Base-by-base conservation (phyloP, 495 filamentous ascomycete genomes). In the Saxophila tyrrhenica region DNA sequence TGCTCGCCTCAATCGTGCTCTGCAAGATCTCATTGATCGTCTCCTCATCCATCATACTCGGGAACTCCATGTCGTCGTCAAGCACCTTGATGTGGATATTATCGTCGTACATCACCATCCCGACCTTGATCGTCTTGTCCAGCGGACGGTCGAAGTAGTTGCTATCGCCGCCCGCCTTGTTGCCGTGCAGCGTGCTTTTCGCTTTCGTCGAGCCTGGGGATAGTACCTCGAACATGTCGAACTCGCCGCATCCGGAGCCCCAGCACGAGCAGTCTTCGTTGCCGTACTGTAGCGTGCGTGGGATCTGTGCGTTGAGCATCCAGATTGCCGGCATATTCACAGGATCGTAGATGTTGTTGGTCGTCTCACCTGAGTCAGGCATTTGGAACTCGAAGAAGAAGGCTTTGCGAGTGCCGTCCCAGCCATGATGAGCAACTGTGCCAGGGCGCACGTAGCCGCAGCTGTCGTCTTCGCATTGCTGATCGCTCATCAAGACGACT, bases 371-470 rank as follows among this genome's bases (percentile, higher is more conserved):
- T 56, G 66, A 69, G 56, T 78, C 68, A 24, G 85, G 85, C 83
- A 87, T 87, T 16, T 65, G 62, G 65, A 86, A 87, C 48, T 87
- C 80, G 25, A 82, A 67, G 24, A 86, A 65, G 69, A 87, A 86
- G 38, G 81, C 65, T 65, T 84, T 86, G 35, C 73, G 63, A 3
- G 75, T 64, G 21, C 81, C 81, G 22, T 55, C 70, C 57, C 85
- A 87, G 43, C 85, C 85, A 62, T 85, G 59, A 41, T 62, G 49
- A 9, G 59, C 59, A 15, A 62, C 59, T 5, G 59, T 58, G 39
- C 51, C 51, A 17, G 38, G 21, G 32, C 59, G 59, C n/a, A 17
- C 17, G 55, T 54, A 62, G 39, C 59, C 59, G 38, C 59, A 62
- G 48, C 25, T 17, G 32, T 48, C 39, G 46, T 64, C 63, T 29